phyloP scores from a whole-genome alignment of 768 basidiomycete genomes.

The Sutorius australiensis region DNA sequence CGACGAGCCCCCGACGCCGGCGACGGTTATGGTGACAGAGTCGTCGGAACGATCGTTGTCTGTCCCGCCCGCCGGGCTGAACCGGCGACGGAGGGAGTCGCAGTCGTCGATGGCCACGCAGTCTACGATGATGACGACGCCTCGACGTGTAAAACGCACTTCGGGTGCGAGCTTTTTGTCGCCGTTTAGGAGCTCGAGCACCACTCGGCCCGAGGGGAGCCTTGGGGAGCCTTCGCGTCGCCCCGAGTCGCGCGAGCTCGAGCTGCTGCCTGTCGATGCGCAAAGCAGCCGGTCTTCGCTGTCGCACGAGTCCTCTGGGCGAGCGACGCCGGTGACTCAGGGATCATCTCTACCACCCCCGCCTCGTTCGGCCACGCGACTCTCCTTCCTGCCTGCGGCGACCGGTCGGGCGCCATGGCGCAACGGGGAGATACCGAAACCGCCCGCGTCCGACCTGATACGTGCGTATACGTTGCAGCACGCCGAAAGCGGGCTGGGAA shows the following conservation, averaged over 20 bases:
- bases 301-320: constrained; percentile 17
- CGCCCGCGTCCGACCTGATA: constrained; percentile 52
- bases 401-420: constrained; percentile 17
- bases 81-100: constrained; percentile 17
- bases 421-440: constrained; percentile 35
- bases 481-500: constrained; percentile 92
- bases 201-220: constrained; percentile 8
- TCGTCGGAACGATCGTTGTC: constrained; percentile 5
- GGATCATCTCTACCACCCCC: constrained; percentile 11
- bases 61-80: not conserved
- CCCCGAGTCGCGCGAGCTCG: constrained; percentile 14
- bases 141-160: constrained; percentile 20
- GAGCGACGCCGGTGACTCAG: constrained; percentile 11
- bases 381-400: constrained; percentile 21
- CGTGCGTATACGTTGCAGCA: constrained; percentile 78
- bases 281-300: constrained; percentile 21
- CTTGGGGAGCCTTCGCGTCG: constrained; percentile 9
- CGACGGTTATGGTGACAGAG: not conserved
- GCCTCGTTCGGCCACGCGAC: constrained; percentile 19
- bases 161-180: constrained; percentile 30
- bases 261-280: constrained; percentile 22
- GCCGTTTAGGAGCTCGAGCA: constrained; percentile 19
- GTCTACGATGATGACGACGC: constrained; percentile 12
- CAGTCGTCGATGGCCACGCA: constrained; percentile 24
- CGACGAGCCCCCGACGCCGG: constrained; percentile 5